Base-by-base conservation (phyloP, 345 rosid species). In the Eutrema japonicum region DNA sequence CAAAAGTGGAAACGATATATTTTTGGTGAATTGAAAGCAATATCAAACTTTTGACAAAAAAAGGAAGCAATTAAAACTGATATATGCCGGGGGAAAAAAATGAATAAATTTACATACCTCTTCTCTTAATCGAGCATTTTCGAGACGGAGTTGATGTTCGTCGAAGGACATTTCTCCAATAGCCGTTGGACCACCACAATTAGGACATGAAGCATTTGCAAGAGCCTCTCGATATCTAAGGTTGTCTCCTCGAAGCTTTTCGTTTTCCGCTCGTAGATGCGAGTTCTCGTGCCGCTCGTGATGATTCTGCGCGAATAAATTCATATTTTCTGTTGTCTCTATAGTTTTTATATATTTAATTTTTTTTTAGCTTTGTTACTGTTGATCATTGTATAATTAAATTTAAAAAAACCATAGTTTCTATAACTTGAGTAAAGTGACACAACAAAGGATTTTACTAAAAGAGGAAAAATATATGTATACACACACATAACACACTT, bases 81-180 rank as follows among this genome's bases (percentile, higher is more conserved):
- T 35, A 26, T 11, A 12, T 22, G 26, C 26, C 26, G 26, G 26
- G 2, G 1, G 1, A 22, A 22, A 22, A 22, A 22, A 18, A 41
- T 45, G 7, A 40, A 43, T 22, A 30, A 32, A 35, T 43, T 32
- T 3, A 37, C 32, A 29, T 61, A 95, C 99, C 96, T 95, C 99
- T 82, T 95, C 98, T 71, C 98, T 80, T 66, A 95, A 51, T 40
- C 92, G 84, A 36, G 89, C 86, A 80, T 95, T 95, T 81, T 95
- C 99, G 30, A 92, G 85, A 22, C 98, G 86, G 42, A 95, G 69
- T 72, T 95, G 97, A 66, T 95, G 99, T 75, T 95, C 99, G 47
- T 90, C 96, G 55, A 87, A 90, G 10, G 99, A 92, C 96, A 92
- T 92, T 61, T 95, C 97, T 35, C 98, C 99, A 9, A 95, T 75